Conservation (phyloP, 306 rosid genomes). For the Cyamopsis tetragonoloba region DNA sequence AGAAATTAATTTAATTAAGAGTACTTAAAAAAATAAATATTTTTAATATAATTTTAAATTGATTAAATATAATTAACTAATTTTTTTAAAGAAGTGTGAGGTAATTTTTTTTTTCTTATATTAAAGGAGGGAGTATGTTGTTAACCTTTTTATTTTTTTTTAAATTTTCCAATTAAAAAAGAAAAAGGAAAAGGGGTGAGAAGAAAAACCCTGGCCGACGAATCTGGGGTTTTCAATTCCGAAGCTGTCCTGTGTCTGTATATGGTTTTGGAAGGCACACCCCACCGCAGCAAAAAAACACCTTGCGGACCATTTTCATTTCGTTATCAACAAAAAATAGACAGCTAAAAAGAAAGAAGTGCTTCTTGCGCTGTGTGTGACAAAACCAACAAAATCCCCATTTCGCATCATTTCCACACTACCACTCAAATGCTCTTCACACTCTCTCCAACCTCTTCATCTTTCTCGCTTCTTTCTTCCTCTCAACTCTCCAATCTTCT, state of each 20-base stretch:
- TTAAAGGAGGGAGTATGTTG: no score
- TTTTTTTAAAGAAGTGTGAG: no score
- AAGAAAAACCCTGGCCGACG: neutral
- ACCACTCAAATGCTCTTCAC: constrained; percentile 26
- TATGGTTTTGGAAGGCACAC: neutral
- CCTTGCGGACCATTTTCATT: constrained; percentile 2
- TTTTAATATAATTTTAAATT: no score
- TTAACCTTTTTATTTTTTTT: no score
- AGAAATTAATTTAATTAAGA: no score
- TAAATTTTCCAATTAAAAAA: no score
- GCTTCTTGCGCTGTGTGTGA: neutral
- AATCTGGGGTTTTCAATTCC: constrained; percentile 8
- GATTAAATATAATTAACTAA: no score
- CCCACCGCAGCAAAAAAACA: neutral
- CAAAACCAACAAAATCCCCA: neutral
- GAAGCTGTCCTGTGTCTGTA: neutral
- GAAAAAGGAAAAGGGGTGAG: neutral
- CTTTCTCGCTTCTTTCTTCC: constrained; percentile 16
- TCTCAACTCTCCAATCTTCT: neutral
- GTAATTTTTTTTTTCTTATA: no score
- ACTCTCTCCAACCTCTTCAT: neutral
- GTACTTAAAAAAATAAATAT: no score
- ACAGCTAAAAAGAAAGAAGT: neutral
- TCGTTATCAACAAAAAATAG: constrained; percentile 14
- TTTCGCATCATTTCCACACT: constrained; percentile 3